Conservation (phyloP, 202 grass and related monocot species). For the Brachypodium distachyon region DNA sequence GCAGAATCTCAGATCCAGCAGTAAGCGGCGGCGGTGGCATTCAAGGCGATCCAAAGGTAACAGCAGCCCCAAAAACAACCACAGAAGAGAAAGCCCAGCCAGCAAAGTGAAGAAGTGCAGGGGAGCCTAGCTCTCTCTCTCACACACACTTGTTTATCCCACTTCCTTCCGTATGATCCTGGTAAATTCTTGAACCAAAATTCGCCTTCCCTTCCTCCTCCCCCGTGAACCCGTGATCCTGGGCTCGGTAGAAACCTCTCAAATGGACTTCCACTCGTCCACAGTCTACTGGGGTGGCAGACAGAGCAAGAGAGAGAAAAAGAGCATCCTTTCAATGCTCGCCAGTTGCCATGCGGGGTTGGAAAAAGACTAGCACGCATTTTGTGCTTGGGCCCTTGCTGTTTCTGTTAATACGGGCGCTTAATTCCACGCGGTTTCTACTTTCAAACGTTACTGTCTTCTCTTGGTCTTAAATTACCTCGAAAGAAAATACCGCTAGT, state of each 20-base stretch:
- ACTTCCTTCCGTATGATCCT: neutral
- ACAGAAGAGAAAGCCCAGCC: constrained; percentile 15
- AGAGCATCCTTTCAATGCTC: neutral
- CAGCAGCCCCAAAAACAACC: constrained; percentile 28
- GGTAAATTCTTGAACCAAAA: neutral
- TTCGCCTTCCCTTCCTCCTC: neutral
- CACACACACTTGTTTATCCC: neutral
- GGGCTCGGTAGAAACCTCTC: neutral
- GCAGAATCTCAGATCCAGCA: constrained; percentile 74
- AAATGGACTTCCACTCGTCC: neutral
- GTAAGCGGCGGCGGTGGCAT: constrained; percentile 33
- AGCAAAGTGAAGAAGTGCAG: neutral
- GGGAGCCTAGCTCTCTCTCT: neutral
- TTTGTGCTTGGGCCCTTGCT: neutral
- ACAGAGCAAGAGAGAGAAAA: neutral
- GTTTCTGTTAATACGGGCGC: neutral
- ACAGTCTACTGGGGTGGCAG: neutral
- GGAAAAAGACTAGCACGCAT: constrained; percentile 12
- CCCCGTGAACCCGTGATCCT: neutral
- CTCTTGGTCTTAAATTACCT: no score
- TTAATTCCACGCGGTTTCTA: neutral
- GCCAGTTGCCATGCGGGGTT: neutral
- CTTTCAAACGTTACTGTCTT: no score
- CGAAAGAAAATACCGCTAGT: no score
- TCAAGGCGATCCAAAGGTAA: constrained; percentile 25